These are phyloP conservation scores for Scleroderma bovista DNA, from an alignment of 768 basidiomycete species.

Conservation along the genomic window DNA sequence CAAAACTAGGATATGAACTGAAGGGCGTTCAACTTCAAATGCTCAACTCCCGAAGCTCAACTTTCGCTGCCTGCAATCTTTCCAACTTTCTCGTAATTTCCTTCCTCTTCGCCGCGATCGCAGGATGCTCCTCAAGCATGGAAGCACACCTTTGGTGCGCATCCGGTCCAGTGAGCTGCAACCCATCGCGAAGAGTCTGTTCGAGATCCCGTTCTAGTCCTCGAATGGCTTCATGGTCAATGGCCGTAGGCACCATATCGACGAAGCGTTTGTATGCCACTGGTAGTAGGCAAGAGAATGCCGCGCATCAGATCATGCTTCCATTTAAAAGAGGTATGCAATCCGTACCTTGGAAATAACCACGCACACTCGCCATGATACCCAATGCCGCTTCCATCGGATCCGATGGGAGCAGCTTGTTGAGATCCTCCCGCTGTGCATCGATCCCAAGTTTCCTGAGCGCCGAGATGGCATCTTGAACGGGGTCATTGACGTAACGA, in stretches of 20 bases:
- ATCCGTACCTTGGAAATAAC: conserved; percentile 58
- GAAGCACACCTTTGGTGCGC: conserved; percentile 42
- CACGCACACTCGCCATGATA: conserved; percentile 62
- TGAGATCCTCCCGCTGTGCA: conserved; percentile 36
- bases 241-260: conserved; percentile 31
- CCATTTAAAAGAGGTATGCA: not conserved
- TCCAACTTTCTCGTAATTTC: conserved; percentile 46
- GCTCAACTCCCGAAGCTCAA: conserved; percentile 21
- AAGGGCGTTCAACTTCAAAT: not conserved
- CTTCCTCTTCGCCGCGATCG: conserved; percentile 37
- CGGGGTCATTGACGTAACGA: not conserved
- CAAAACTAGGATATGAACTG: too few relatives aligned
- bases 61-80: conserved; percentile 37
- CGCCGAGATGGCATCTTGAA: not conserved
- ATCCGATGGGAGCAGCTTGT: conserved; percentile 43
- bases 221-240: conserved; percentile 30
- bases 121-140: conserved; percentile 42
- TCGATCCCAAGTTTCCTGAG: conserved; percentile 11
- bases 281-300: conserved; percentile 21
- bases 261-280: conserved; percentile 36
- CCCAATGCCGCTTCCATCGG: conserved; percentile 46
- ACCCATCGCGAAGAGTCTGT: conserved; percentile 34
- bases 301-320: not conserved
- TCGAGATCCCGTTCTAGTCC: conserved; percentile 43
- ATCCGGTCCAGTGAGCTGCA: conserved; percentile 45